Evolutionary conservation across 2,329 filamentous ascomycete species (phyloP).

Genomic region (Hyphodiscus sp.): DNA sequence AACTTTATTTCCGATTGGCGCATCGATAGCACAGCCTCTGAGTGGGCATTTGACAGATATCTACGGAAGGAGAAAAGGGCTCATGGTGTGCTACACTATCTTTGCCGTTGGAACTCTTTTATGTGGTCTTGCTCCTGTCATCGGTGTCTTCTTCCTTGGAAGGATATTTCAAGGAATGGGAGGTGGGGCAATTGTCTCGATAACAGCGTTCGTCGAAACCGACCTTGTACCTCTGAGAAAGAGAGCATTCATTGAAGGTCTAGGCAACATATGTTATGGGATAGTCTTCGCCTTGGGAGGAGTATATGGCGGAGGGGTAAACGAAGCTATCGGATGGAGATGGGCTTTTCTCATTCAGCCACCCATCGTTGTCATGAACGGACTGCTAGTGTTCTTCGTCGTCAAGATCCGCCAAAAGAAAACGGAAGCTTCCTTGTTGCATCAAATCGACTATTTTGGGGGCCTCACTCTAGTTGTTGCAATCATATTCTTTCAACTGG

Average conservation of each 20-base stretch:
- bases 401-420: slow-evolving; percentile 47
- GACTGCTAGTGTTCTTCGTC: slow-evolving; percentile 51
- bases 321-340: slow-evolving; percentile 65
- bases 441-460: slow-evolving; percentile 65
- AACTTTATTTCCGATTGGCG: slow-evolving; percentile 59
- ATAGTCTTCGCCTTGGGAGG: slow-evolving; percentile 59
- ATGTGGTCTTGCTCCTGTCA: slow-evolving; percentile 57
- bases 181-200: slow-evolving; percentile 61
- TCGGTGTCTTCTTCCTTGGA: slow-evolving; percentile 56
- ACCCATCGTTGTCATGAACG: slow-evolving; percentile 58
- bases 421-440: slow-evolving; percentile 32
- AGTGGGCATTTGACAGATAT: slow-evolving; percentile 65
- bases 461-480: slow-evolving; percentile 58
- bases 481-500: slow-evolving; percentile 63
- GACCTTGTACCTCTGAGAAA: slow-evolving; percentile 66
- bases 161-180: slow-evolving; percentile 47
- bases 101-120: slow-evolving; percentile 57
- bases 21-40: slow-evolving; percentile 66
- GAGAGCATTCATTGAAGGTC: slow-evolving; percentile 63
- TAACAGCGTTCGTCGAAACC: slow-evolving; percentile 62
- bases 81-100: slow-evolving; percentile 55
- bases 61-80: slow-evolving; percentile 58
- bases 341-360: slow-evolving; percentile 68
- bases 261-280: slow-evolving; percentile 63
- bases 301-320: slow-evolving; percentile 61